Percentiles rank a stretch among this genome's conserved stretches.
phyloP scores from a whole-genome alignment of 2,329 filamentous ascomycete species.

The Pseudodiploospora longispora region DNA sequence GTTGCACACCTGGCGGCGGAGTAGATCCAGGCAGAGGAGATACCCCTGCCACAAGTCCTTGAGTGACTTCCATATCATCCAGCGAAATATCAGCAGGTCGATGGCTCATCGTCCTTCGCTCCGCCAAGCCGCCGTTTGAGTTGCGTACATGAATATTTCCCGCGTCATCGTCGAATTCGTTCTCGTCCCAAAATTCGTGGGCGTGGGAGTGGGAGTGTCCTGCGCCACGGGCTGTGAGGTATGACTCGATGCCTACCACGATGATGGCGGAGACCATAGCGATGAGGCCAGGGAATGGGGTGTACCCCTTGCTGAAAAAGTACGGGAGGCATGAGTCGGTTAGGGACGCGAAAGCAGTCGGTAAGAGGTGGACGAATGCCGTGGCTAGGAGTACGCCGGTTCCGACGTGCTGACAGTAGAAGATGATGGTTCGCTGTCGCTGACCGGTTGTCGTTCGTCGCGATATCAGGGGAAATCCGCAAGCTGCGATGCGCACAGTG shows the following conservation, averaged over 20 bases:
- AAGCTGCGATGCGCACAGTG: constrained; percentile 34
- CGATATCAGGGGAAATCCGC: constrained; percentile 58
- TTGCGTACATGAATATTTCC: constrained; percentile 12
- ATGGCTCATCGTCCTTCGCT: constrained; percentile 28
- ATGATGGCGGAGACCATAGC: constrained; percentile 75
- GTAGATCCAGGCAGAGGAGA: constrained; percentile 52
- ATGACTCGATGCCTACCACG: constrained; percentile 82
- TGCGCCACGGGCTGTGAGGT: constrained; percentile 65
- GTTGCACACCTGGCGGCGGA: constrained; percentile 22
- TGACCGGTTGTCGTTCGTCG: constrained; percentile 48
- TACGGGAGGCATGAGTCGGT: constrained; percentile 65
- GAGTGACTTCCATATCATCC: constrained; percentile 41
- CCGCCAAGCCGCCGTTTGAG: constrained; percentile 24
- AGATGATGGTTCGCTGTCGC: constrained; percentile 52
- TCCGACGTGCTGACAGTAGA: constrained; percentile 66
- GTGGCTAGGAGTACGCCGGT: constrained; percentile 82
- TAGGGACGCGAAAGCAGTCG: constrained; percentile 58
- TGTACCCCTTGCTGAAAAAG: constrained; percentile 74
- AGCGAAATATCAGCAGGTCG: constrained; percentile 43
- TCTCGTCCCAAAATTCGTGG: constrained; percentile 41
- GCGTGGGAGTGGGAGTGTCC: constrained; percentile 52
- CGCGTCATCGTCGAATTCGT: constrained; percentile 29
- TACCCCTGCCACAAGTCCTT: constrained; percentile 49
- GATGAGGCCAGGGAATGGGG: constrained; percentile 70
- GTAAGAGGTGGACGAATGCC: constrained; percentile 71